phyloP scores from a whole-genome alignment of 148 eudicot species.

The Vaccinium corymbosum region DNA sequence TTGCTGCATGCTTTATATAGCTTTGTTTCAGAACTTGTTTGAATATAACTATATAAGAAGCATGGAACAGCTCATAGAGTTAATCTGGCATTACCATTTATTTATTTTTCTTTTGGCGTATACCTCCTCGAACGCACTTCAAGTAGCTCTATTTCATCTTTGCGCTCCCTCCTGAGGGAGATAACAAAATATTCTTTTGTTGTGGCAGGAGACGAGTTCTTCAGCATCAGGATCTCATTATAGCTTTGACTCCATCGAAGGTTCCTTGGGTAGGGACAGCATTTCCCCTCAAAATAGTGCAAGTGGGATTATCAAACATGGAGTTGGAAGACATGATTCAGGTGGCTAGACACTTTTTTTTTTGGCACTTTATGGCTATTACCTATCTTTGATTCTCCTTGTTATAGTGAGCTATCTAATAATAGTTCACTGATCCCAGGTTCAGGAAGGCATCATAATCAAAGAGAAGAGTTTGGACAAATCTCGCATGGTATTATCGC shows the following conservation, averaged over 20 bases:
- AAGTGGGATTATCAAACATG: constrained; percentile 25
- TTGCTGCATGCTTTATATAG: not conserved
- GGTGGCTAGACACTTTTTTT: constrained; percentile 23
- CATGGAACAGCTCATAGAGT: not conserved
- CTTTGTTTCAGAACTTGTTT: not conserved
- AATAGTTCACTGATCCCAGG: constrained; percentile 29
- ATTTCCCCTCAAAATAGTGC: constrained; percentile 28
- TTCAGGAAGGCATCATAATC: constrained; percentile 24
- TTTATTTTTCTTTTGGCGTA: not conserved
- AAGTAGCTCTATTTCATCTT: constrained; percentile 5
- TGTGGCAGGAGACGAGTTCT: constrained; percentile 52
- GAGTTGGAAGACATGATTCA: constrained; percentile 39
- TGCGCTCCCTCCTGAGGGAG: not conserved
- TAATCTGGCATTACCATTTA: not conserved
- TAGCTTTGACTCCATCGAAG: constrained; percentile 47
- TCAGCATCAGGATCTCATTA: constrained; percentile 51
- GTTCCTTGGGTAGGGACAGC: constrained; percentile 39
- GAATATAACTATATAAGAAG: not conserved
- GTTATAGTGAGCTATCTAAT: constrained; percentile 30
- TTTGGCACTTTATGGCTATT: constrained; percentile 25
- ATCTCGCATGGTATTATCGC: constrained; percentile 26
- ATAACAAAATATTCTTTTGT: not conserved
- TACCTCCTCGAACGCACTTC: not conserved
- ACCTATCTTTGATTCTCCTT: constrained; percentile 28
- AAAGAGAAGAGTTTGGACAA: constrained; percentile 26